Percentiles rank a stretch among this genome's conserved stretches.
Evolutionary conservation across 108 stramenopile species (phyloP).

Genomic region (Pseudonitzschia multistriata): DNA sequence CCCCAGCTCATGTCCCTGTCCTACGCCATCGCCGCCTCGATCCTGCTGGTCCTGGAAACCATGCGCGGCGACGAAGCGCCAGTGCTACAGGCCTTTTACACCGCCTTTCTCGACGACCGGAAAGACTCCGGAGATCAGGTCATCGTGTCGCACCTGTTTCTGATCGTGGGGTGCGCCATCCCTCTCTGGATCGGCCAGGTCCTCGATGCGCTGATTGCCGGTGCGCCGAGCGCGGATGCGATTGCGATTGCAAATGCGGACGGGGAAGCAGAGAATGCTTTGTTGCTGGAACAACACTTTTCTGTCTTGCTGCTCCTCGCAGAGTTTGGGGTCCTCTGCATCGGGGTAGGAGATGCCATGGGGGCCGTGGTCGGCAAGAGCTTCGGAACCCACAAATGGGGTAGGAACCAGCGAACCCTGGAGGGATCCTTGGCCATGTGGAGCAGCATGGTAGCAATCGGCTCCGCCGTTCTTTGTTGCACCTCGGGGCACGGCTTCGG

Average conservation of each 20-base stretch:
- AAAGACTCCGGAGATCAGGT: conserved; percentile 58
- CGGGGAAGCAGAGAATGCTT: neutral
- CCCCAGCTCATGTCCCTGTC: conserved; percentile 70
- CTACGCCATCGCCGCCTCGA: conserved; percentile 68
- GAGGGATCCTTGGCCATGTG: conserved; percentile 81
- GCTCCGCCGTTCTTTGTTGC: neutral
- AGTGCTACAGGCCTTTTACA: conserved; percentile 35
- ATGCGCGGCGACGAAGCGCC: conserved; percentile 39
- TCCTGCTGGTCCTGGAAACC: conserved; percentile 63
- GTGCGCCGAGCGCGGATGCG: too few relatives aligned
- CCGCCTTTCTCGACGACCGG: conserved; percentile 34
- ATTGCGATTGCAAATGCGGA: too few relatives aligned
- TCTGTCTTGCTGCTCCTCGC: conserved; percentile 16
- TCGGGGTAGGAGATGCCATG: conserved; percentile 80
- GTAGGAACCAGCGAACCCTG: conserved; percentile 57
- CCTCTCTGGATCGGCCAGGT: conserved; percentile 63
- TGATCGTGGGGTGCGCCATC: conserved; percentile 77
- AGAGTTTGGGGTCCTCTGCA: conserved; percentile 59
- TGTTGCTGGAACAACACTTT: neutral
- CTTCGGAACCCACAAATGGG: conserved; percentile 38
- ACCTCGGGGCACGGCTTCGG: neutral
- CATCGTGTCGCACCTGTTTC: conserved; percentile 65
- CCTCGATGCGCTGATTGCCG: neutral
- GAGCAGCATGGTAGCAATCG: conserved; percentile 45
- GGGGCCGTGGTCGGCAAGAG: conserved; percentile 66